phyloP scores from a whole-genome alignment of 495 filamentous ascomycete species.

The Collariella sp. region DNA sequence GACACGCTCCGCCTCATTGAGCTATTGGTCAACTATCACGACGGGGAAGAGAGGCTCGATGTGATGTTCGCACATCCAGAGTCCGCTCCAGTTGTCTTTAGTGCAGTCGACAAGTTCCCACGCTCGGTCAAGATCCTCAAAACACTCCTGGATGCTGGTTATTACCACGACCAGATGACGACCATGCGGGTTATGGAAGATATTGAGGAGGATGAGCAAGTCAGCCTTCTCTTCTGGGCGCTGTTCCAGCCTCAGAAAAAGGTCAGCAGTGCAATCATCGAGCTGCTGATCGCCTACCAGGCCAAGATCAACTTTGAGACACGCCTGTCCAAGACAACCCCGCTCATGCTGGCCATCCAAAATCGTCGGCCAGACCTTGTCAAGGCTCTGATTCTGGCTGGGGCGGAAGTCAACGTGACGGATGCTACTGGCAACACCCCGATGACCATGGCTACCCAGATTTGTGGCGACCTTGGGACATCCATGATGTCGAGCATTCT shows the following conservation, averaged over 20 bases:
- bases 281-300: conserved; percentile 33
- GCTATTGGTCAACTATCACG: conserved; percentile 35
- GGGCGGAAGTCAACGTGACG: conserved; percentile 37
- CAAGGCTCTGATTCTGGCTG: conserved; percentile 34
- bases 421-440: conserved; percentile 40
- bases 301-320: conserved; percentile 43
- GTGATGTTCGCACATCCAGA: conserved; percentile 27
- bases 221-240: conserved; percentile 40
- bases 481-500: conserved; percentile 39
- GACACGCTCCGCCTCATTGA: conserved; percentile 30
- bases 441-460: conserved; percentile 38
- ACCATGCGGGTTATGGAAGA: conserved; percentile 27
- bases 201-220: conserved; percentile 34
- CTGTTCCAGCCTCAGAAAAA: conserved; percentile 42
- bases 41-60: conserved; percentile 36
- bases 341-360: conserved; percentile 42
- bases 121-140: conserved; percentile 35
- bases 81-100: conserved; percentile 33
- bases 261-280: conserved; percentile 37
- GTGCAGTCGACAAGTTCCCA: conserved; percentile 36
- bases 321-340: conserved; percentile 34
- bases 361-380: conserved; percentile 36
- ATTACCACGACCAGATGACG: conserved; percentile 38
- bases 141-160: conserved; percentile 38
- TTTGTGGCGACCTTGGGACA: conserved; percentile 39